These are phyloP conservation scores for Suillus ampliporus DNA, from an alignment of 768 basidiomycete species.

Conservation along the genomic window DNA sequence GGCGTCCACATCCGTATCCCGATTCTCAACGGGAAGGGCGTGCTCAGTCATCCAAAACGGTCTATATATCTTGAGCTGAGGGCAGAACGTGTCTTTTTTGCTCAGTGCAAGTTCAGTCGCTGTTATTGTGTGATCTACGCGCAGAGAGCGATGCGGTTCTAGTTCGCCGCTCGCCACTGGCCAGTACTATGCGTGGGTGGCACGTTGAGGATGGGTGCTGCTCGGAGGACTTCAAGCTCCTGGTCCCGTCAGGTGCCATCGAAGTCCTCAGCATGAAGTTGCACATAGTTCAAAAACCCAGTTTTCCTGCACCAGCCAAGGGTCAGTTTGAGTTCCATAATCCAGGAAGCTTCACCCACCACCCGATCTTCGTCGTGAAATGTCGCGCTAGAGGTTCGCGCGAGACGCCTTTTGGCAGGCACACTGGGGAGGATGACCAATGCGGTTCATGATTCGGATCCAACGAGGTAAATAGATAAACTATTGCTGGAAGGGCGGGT, in stretches of 20 bases:
- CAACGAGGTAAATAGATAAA: slow-evolving; percentile 49
- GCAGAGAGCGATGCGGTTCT: no score
- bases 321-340: not conserved
- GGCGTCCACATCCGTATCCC: slow-evolving; percentile 88
- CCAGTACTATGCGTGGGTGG: no score
- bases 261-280: slow-evolving; percentile 45
- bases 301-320: slow-evolving; percentile 30
- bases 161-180: no score
- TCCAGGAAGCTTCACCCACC: slow-evolving; percentile 27
- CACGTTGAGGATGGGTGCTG: no score
- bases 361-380: slow-evolving; percentile 35
- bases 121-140: no score
- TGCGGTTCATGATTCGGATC: slow-evolving; percentile 40
- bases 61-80: slow-evolving; percentile 36
- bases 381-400: slow-evolving; percentile 27
- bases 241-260: slow-evolving; percentile 13
- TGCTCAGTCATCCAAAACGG: slow-evolving; percentile 89
- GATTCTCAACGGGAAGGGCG: slow-evolving; percentile 78
- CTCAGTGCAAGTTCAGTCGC: no score
- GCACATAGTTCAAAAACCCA: slow-evolving; percentile 46
- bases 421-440: slow-evolving; percentile 45
- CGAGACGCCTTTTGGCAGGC: slow-evolving; percentile 23
- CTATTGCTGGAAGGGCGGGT: slow-evolving; percentile 41
- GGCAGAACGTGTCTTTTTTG: no score
- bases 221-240: not conserved